Evolutionary conservation across 805 yeast species (phyloP).

Genomic region (Hanseniaspora occidentalis): DNA sequence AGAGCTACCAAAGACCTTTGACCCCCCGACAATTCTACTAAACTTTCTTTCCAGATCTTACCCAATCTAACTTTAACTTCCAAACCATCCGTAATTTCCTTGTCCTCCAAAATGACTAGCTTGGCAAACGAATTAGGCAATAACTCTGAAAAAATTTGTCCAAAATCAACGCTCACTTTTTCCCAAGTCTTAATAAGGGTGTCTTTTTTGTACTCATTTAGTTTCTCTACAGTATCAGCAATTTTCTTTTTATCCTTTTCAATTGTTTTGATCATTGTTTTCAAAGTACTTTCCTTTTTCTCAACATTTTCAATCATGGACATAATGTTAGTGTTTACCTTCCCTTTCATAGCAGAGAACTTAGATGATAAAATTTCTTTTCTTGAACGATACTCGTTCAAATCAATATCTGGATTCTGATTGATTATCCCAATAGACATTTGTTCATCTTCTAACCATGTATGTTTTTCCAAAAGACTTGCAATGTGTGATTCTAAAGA

Average conservation of each 20-base stretch:
- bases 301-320: conserved; percentile 85
- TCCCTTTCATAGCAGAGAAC: conserved; percentile 50
- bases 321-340: conserved; percentile 79
- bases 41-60: conserved; percentile 87
- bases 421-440: conserved; percentile 43
- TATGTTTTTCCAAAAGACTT: conserved; percentile 37
- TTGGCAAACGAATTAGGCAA: conserved; percentile 86
- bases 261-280: conserved; percentile 71
- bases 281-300: conserved; percentile 67
- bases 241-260: conserved; percentile 84
- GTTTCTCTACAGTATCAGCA: conserved; percentile 70
- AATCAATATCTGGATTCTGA: conserved; percentile 49
- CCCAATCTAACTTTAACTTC: conserved; percentile 87
- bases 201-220: conserved; percentile 75
- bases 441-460: conserved; percentile 63
- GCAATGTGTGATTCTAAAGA: conserved; percentile 5
- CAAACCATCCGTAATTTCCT: conserved; percentile 78
- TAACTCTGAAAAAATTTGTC: conserved; percentile 75
- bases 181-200: conserved; percentile 77
- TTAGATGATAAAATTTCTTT: conserved; percentile 18
- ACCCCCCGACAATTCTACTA: conserved; percentile 94
- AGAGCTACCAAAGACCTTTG: conserved; percentile 90
- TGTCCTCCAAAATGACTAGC: conserved; percentile 67
- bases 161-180: conserved; percentile 81
- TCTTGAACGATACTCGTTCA: conserved; percentile 49